A percentile compares a stretch with the other conserved stretches of the same genome.
Conservation (phyloP, 352 stramenopile genomes). For the Phytopythium ostracodes region DNA sequence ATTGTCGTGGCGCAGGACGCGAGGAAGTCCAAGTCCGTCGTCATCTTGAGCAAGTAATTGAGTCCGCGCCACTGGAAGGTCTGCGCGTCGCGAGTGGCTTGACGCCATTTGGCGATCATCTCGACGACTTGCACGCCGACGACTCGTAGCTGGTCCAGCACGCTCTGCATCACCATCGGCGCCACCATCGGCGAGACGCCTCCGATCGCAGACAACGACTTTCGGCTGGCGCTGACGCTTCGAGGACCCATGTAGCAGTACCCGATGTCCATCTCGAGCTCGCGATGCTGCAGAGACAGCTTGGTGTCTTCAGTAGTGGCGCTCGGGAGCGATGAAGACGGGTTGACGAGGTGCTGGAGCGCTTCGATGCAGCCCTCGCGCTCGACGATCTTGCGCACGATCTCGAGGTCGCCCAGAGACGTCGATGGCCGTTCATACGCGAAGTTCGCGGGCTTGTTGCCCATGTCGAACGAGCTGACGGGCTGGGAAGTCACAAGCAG, state of each 20-base stretch:
- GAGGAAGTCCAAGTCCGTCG: slow-evolving; percentile 56
- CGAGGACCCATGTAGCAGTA: slow-evolving; percentile 22
- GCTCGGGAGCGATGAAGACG: not conserved
- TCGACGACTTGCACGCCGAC: slow-evolving; percentile 71
- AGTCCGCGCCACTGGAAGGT: slow-evolving; percentile 70
- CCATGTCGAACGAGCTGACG: not conserved
- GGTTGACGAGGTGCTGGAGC: slow-evolving; percentile 48
- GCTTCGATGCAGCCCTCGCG: slow-evolving; percentile 77
- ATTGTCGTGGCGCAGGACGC: slow-evolving; percentile 21
- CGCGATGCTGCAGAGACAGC: too few species aligned
- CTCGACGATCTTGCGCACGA: slow-evolving; percentile 78
- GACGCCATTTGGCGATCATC: slow-evolving; percentile 58
- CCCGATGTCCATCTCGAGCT: slow-evolving; percentile 8
- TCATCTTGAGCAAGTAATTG: slow-evolving; percentile 85
- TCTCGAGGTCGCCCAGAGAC: slow-evolving; percentile 34
- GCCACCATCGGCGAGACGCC: slow-evolving; percentile 17
- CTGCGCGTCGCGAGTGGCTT: slow-evolving; percentile 7
- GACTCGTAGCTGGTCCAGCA: slow-evolving; percentile 56
- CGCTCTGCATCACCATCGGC: slow-evolving; percentile 56
- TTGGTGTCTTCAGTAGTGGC: not conserved
- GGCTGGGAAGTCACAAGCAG: slow-evolving; percentile 3
- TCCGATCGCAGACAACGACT: not conserved
- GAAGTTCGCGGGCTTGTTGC: not conserved
- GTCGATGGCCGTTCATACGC: slow-evolving; percentile 5
- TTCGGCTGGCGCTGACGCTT: not conserved